These are phyloP conservation scores for Leptographium radiaticola DNA, from an alignment of 2,329 filamentous ascomycete species.

Conservation along the genomic window DNA sequence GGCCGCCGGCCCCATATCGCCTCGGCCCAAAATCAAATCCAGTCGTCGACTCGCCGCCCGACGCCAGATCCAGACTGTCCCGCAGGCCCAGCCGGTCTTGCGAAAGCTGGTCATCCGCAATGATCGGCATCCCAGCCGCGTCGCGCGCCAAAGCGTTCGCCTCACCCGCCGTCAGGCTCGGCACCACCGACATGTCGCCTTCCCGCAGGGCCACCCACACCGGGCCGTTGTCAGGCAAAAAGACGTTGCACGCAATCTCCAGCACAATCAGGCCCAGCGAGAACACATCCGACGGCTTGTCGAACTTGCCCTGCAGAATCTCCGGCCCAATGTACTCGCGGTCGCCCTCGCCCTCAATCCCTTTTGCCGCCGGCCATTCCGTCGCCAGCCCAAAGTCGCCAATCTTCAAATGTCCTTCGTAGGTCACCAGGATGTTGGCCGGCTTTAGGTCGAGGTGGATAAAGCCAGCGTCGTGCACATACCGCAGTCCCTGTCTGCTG, in stretches of 20 bases:
- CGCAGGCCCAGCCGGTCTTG: slow-evolving; percentile 3
- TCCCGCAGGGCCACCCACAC: slow-evolving; percentile 84
- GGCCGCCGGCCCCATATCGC: slow-evolving; percentile 21
- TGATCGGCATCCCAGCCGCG: slow-evolving; percentile 54
- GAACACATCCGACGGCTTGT: slow-evolving; percentile 88
- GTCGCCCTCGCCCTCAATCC: slow-evolving; percentile 84
- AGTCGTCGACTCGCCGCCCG: slow-evolving; percentile 1
- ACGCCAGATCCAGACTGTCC: slow-evolving; percentile 7
- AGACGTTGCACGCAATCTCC: slow-evolving; percentile 87
- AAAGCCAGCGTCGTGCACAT: slow-evolving; percentile 79
- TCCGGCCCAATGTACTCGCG: slow-evolving; percentile 94
- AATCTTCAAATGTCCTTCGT: slow-evolving; percentile 72
- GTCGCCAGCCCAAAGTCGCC: slow-evolving; percentile 78
- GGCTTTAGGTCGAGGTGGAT: slow-evolving; percentile 80
- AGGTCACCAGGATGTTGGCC: slow-evolving; percentile 71
- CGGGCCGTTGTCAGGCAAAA: slow-evolving; percentile 82
- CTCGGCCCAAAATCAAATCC: slow-evolving; percentile 1
- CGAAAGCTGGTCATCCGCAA: slow-evolving; percentile 11
- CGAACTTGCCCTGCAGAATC: slow-evolving; percentile 72
- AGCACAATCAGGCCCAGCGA: slow-evolving; percentile 88
- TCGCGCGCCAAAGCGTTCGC: slow-evolving; percentile 61
- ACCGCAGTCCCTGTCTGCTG: slow-evolving; percentile 59
- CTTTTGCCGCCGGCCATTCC: slow-evolving; percentile 58
- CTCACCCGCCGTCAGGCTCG: slow-evolving; percentile 72
- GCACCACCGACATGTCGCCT: slow-evolving; percentile 79